A percentile compares a stretch with the other conserved stretches of the same genome.
Conservation (phyloP, 2,329 filamentous ascomycete species). For the Calonectria multiphialidica region DNA sequence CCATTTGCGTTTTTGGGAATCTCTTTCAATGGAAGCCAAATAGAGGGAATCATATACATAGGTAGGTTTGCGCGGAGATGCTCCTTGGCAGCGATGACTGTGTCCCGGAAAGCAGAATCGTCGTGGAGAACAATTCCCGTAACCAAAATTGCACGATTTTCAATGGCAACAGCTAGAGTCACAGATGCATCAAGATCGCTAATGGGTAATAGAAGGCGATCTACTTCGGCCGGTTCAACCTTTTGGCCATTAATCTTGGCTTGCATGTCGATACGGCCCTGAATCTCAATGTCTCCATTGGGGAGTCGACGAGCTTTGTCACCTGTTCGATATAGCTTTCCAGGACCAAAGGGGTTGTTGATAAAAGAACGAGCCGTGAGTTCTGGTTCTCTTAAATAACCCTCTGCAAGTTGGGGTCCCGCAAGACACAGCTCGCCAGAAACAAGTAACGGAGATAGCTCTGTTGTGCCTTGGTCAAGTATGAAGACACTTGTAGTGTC, state of each 20-base stretch:
- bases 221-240: slow-evolving; percentile 28
- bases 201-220: background rate
- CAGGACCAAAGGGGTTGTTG: slow-evolving; percentile 26
- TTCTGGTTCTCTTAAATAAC: slow-evolving; percentile 30
- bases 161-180: slow-evolving; percentile 17
- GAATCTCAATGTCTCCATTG: slow-evolving; percentile 30
- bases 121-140: background rate
- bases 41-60: slow-evolving; percentile 40
- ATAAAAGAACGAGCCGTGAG: slow-evolving; percentile 25
- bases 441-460: slow-evolving; percentile 22
- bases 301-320: slow-evolving; percentile 31
- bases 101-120: background rate
- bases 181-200: background rate
- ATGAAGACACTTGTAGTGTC: slow-evolving; percentile 27
- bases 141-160: background rate
- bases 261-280: slow-evolving; percentile 39
- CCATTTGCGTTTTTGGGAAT: slow-evolving; percentile 41
- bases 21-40: slow-evolving; percentile 34
- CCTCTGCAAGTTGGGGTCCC: slow-evolving; percentile 31
- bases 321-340: slow-evolving; percentile 35
- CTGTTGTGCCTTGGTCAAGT: background rate
- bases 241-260: slow-evolving; percentile 41
- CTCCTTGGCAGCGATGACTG: slow-evolving; percentile 1
- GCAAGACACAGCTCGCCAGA: slow-evolving; percentile 36
- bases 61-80: slow-evolving; percentile 26